phyloP scores from a whole-genome alignment of 768 basidiomycete species.

The Podaxis rugospora region DNA sequence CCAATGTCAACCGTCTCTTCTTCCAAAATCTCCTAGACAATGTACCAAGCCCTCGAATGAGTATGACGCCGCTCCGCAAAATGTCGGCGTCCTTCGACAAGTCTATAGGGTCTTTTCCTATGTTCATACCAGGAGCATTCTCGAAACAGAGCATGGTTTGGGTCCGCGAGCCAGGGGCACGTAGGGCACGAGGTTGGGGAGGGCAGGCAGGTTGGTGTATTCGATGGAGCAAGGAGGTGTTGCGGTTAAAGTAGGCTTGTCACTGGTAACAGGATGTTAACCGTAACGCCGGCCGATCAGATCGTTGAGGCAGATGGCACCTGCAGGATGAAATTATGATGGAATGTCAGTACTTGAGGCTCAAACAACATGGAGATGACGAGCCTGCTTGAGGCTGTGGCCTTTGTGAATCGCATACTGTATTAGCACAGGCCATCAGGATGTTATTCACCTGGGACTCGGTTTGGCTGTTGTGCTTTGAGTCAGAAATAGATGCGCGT shows the following conservation, averaged over 20 bases:
- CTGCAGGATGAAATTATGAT: conserved; percentile 1
- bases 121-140: conserved; percentile 9
- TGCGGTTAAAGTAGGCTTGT: conserved; percentile 12
- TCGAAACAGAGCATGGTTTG: conserved; percentile 8
- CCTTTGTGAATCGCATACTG: conserved; percentile 9
- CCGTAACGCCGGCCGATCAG: conserved; percentile 9
- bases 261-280: neutral
- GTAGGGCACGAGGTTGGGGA: conserved; percentile 1
- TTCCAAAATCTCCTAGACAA: conserved; percentile 10
- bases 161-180: conserved; percentile 10
- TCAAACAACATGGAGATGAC: conserved; percentile 9
- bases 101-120: conserved; percentile 9
- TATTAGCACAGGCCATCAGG: conserved; percentile 5
- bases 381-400: conserved; percentile 9
- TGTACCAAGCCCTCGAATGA: conserved; percentile 2
- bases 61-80: neutral
- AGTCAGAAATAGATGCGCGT: conserved; percentile 5
- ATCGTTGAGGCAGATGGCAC: conserved; percentile 10
- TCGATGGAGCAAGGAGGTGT: conserved; percentile 7
- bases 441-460: conserved; percentile 7
- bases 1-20: conserved; percentile 5
- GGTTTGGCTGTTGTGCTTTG: conserved; percentile 6
- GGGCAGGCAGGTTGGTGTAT: conserved; percentile 9
- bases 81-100: conserved; percentile 9
- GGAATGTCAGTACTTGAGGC: neutral